These are phyloP conservation scores for Rhizopogon vinicolor DNA, from an alignment of 768 basidiomycete genomes.

Conservation along the genomic window DNA sequence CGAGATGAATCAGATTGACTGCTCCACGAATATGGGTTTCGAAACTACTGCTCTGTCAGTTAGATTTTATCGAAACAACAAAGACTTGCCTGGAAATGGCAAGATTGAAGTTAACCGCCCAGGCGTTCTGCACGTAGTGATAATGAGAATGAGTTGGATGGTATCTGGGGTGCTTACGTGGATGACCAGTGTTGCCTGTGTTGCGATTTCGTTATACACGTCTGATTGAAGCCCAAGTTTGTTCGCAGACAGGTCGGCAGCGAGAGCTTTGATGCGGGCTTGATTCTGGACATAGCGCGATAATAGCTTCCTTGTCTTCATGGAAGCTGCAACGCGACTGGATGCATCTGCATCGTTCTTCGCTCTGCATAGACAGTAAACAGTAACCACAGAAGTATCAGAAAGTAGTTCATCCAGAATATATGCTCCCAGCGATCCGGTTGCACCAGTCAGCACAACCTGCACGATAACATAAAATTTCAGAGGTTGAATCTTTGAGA, in stretches of 20 bases:
- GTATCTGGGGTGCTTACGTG: conserved; percentile 27
- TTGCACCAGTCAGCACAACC: conserved; percentile 45
- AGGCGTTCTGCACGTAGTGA: conserved; percentile 38
- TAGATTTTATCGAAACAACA: background rate
- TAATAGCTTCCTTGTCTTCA: conserved; percentile 31
- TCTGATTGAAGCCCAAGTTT: conserved; percentile 35
- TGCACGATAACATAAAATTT: background rate
- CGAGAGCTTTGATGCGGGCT: conserved; percentile 34
- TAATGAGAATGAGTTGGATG: background rate
- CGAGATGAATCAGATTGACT: conserved; percentile 45
- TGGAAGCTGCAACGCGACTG: conserved; percentile 36
- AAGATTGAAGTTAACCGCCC: conserved; percentile 54
- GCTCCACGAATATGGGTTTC: conserved; percentile 46
- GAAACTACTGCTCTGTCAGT: conserved; percentile 22
- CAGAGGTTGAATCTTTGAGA: background rate
- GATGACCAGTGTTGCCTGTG: conserved; percentile 38
- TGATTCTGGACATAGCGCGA: conserved; percentile 7
- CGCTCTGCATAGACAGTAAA: conserved; percentile 51
- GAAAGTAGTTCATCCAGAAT: conserved; percentile 42
- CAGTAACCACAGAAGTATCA: conserved; percentile 30
- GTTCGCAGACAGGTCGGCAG: conserved; percentile 36
- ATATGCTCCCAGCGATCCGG: conserved; percentile 52
- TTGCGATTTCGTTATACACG: conserved; percentile 32
- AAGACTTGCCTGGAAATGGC: conserved; percentile 19
- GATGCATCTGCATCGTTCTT: conserved; percentile 38